These are phyloP conservation scores for Trifolium pratense DNA, from an alignment of 306 rosid genomes.

Conservation along the genomic window DNA sequence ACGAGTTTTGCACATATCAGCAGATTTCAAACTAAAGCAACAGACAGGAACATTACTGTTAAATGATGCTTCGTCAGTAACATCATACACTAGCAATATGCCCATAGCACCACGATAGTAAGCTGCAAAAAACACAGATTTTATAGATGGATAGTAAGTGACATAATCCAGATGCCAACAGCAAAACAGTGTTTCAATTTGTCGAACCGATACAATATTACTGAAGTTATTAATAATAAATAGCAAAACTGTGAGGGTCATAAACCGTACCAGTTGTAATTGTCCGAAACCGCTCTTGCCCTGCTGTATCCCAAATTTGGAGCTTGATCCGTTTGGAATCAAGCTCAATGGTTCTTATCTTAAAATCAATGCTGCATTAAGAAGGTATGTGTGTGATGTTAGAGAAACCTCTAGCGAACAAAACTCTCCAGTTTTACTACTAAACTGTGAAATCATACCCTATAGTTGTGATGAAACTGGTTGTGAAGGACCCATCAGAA, in stretches of 20 bases:
- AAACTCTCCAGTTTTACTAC: constrained; percentile 25
- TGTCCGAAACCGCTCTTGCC: constrained; percentile 97
- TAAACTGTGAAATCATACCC: constrained; percentile 58
- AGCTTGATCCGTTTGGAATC: constrained; percentile 95
- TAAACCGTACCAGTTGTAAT: constrained; percentile 81
- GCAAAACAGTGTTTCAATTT: background rate
- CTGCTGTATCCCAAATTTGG: constrained; percentile 99
- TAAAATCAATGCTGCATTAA: constrained; percentile 83
- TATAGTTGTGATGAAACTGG: constrained; percentile 95
- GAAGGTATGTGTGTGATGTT: constrained; percentile 34
- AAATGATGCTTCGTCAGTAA: constrained; percentile 95
- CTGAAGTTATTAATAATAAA: background rate
- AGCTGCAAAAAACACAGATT: constrained; percentile 56
- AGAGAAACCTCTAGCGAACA: constrained; percentile 32
- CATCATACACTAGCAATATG: constrained; percentile 92
- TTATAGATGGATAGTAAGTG: constrained; percentile 1
- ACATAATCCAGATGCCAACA: constrained; percentile 17
- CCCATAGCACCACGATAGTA: constrained; percentile 99
- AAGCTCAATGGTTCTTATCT: constrained; percentile 96
- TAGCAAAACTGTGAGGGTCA: background rate
- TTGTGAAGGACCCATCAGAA: constrained; percentile 97
- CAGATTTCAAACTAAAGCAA: constrained; percentile 33
- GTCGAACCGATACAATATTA: background rate
- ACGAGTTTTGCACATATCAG: constrained; percentile 25
- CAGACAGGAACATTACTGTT: constrained; percentile 64